Evolutionary conservation across 176 grass and related monocot species (phyloP).

Genomic region (Puccinellia tenuiflora): DNA sequence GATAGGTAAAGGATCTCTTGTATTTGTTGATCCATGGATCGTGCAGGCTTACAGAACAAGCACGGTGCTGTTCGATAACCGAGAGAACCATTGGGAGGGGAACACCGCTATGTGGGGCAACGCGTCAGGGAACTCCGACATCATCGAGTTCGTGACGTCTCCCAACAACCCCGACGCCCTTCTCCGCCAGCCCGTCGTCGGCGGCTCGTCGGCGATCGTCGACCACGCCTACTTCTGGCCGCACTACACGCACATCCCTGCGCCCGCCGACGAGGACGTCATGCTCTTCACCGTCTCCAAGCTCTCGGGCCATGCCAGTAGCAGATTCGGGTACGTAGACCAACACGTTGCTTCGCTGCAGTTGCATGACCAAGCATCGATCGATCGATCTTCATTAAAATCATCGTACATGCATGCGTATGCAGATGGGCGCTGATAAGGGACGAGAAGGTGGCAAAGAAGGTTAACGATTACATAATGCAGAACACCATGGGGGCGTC

Average conservation of each 20-base stretch:
- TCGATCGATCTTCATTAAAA: background rate
- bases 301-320: slow-evolving; percentile 64
- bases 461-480: slow-evolving; percentile 12
- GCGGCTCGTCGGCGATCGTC: slow-evolving; percentile 33
- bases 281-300: slow-evolving; percentile 78
- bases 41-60: slow-evolving; percentile 29
- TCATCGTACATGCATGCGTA: background rate
- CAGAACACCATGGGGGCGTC: slow-evolving; percentile 50
- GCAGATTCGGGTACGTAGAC: slow-evolving; percentile 54
- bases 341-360: too few relatives aligned
- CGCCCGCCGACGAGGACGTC: slow-evolving; percentile 51
- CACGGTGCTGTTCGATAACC: slow-evolving; percentile 34
- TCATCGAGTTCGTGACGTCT: slow-evolving; percentile 79
- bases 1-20: background rate
- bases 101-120: slow-evolving; percentile 41
- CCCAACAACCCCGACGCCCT: slow-evolving; percentile 66
- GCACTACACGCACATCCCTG: slow-evolving; percentile 57
- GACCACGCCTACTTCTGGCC: slow-evolving; percentile 89
- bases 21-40: background rate
- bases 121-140: slow-evolving; percentile 9
- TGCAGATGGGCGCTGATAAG: slow-evolving; percentile 80
- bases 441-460: slow-evolving; percentile 41
- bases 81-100: slow-evolving; percentile 49
- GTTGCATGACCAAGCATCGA: background rate
- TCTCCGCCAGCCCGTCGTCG: slow-evolving; percentile 34